Conservation (phyloP, 139 green algal genomes). For the Asterochloris sp. region DNA sequence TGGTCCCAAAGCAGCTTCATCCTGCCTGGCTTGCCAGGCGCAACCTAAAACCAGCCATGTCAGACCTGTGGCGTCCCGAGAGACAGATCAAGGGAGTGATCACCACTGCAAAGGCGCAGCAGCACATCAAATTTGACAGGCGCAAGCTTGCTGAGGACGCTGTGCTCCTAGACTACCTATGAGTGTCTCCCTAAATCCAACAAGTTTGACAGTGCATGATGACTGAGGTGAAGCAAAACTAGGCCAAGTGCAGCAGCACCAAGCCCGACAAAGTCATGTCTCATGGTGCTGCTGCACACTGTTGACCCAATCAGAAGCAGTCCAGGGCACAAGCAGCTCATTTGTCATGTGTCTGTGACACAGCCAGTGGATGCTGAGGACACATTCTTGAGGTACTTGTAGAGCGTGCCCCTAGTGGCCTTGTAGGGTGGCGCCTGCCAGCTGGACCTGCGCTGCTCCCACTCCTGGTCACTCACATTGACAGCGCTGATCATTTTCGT, state of each 20-base stretch:
- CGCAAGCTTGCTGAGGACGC: not conserved
- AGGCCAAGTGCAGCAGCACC: not conserved
- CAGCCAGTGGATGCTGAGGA: slow-evolving; percentile 80
- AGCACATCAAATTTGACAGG: too few species aligned
- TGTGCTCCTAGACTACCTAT: not conserved
- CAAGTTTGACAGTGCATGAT: not conserved
- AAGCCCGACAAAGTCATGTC: not conserved
- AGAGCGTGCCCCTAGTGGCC: slow-evolving; percentile 82
- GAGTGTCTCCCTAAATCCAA: not conserved
- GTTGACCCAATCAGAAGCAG: not conserved
- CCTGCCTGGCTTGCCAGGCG: not conserved
- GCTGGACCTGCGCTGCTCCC: slow-evolving; percentile 46
- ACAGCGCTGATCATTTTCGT: slow-evolving; percentile 77
- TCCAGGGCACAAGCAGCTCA: not conserved
- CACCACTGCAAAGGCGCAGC: not conserved
- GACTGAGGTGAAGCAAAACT: not conserved
- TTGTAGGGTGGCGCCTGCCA: slow-evolving; percentile 84
- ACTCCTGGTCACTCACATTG: slow-evolving; percentile 67
- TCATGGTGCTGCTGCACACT: not conserved
- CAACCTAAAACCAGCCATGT: not conserved
- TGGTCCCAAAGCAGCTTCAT: not conserved
- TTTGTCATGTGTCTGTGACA: slow-evolving; percentile 81
- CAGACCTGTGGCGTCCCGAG: not conserved
- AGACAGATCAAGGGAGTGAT: not conserved
- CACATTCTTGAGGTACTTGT: slow-evolving; percentile 98